A percentile compares a stretch with the other conserved stretches of the same genome.
phyloP scores from a whole-genome alignment of 345 rosid genomes.

The Nephelium lappaceum region DNA sequence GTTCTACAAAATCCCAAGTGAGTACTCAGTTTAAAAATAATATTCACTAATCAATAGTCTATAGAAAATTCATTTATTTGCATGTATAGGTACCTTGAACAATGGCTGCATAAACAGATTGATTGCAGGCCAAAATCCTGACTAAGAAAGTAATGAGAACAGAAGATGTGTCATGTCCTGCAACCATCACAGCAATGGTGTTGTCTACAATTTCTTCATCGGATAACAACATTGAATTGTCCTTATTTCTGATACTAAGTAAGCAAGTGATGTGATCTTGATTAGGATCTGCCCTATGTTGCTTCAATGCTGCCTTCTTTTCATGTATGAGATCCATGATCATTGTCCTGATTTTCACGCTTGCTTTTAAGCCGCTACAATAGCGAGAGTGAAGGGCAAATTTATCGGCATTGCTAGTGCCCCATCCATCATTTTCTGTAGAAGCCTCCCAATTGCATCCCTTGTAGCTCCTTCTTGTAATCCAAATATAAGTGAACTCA shows the following conservation, averaged over 20 bases:
- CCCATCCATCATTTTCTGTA: conserved; percentile 28
- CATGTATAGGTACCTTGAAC: conserved; percentile 17
- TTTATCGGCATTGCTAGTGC: conserved; percentile 27
- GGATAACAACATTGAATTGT: neutral
- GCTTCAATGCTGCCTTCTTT: conserved; percentile 16
- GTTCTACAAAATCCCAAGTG: neutral
- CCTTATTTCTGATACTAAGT: conserved; percentile 4
- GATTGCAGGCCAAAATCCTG: conserved; percentile 18
- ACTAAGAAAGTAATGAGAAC: conserved; percentile 25
- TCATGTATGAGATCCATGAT: neutral
- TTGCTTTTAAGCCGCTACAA: conserved; percentile 9
- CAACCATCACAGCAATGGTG: neutral
- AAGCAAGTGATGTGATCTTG: conserved; percentile 26
- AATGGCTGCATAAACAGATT: conserved; percentile 11
- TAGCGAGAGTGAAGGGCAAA: conserved; percentile 27
- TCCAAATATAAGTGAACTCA: conserved; percentile 35
- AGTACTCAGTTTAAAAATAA: no score
- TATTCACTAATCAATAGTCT: no score
- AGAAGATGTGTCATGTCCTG: conserved; percentile 34
- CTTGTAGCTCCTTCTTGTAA: conserved; percentile 23
- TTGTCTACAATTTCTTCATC: conserved; percentile 32
- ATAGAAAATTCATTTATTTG: neutral
- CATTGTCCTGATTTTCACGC: neutral
- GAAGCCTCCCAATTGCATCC: conserved; percentile 15
- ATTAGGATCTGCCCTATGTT: neutral